Conservation (phyloP, 805 yeast species). For the Debaryomyces tyrocola region DNA sequence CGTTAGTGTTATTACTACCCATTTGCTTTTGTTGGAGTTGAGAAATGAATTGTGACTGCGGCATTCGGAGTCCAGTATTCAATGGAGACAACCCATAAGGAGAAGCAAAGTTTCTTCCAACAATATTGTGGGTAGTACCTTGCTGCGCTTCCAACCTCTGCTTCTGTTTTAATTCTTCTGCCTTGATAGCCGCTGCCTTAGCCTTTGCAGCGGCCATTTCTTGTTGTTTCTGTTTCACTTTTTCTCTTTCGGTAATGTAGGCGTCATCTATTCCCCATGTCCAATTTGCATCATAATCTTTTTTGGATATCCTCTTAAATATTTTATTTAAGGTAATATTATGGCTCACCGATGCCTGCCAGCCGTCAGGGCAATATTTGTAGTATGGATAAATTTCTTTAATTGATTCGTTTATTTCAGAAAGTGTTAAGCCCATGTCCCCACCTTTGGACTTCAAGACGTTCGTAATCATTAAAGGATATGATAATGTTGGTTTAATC, state of each 20-base stretch:
- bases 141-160: slow-evolving; percentile 36
- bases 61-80: slow-evolving; percentile 18
- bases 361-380: slow-evolving; percentile 92
- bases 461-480: slow-evolving; percentile 76
- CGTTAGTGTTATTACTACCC: slow-evolving; percentile 6
- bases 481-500: slow-evolving; percentile 78
- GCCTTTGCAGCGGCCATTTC: slow-evolving; percentile 63
- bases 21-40: slow-evolving; percentile 19
- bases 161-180: slow-evolving; percentile 51
- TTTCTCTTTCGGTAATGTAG: slow-evolving; percentile 79
- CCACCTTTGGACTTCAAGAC: slow-evolving; percentile 70
- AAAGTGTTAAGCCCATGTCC: slow-evolving; percentile 61
- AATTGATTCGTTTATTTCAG: slow-evolving; percentile 81
- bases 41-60: slow-evolving; percentile 21
- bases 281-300: slow-evolving; percentile 70
- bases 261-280: slow-evolving; percentile 90
- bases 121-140: slow-evolving; percentile 21
- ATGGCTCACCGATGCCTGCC: slow-evolving; percentile 95
- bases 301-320: slow-evolving; percentile 68
- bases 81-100: slow-evolving; percentile 20
- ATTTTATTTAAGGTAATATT: slow-evolving; percentile 84
- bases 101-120: slow-evolving; percentile 23
- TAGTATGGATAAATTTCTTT: slow-evolving; percentile 89
- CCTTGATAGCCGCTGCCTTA: slow-evolving; percentile 51
- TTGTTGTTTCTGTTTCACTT: slow-evolving; percentile 59